Base-by-base conservation (phyloP, 352 stramenopile species). In the Pythium folliculosum region DNA sequence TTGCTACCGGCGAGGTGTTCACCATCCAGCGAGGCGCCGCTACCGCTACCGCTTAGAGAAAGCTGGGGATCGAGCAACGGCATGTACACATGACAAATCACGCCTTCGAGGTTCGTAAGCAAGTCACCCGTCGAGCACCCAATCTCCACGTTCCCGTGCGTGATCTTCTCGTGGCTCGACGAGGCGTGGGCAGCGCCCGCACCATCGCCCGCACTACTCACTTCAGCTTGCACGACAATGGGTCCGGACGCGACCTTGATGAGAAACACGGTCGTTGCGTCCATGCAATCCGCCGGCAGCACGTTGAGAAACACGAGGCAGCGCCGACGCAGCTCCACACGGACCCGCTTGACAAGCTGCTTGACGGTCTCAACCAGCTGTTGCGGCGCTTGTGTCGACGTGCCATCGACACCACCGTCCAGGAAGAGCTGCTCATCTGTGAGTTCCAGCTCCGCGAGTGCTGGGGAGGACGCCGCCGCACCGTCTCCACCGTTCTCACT, bases 21-120 rank as follows among this genome's bases (percentile, higher is more conserved):
- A 1, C 30, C 25, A 52, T 59, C 52, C 50, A 72, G 51, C 37
- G 47, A 54, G 6, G 22, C 52, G 27, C 62, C 49, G 45, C 55
- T 63, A 30, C 56, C 47, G 37, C 68, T 74, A 5, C 67, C 67
- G 52, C 54, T 66, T 8, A 76, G 60, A 0, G 82, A 84, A 5
- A 94, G 67, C 37, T 92, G 84, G 1, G 86, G 80, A 45, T 95
- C 86, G 13, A 97, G 57, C 21, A 97, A 71, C 7, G 90, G 90
- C 72, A 96, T 89, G 75, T 95, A 96, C 5, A 97, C 88, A 53
- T 97, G 84, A 53, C 83, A 93, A 40, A 97, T 88, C 37, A 97
- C 77, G 14, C 89, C 88, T 58, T 93, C 87, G 14, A 97, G 75
- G 70, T 96, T 95, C 10, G 78, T 80, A 40, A 97, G 58, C 21